These are phyloP conservation scores for Ulmus americana DNA, from an alignment of 331 rosid genomes.

Conservation along the genomic window DNA sequence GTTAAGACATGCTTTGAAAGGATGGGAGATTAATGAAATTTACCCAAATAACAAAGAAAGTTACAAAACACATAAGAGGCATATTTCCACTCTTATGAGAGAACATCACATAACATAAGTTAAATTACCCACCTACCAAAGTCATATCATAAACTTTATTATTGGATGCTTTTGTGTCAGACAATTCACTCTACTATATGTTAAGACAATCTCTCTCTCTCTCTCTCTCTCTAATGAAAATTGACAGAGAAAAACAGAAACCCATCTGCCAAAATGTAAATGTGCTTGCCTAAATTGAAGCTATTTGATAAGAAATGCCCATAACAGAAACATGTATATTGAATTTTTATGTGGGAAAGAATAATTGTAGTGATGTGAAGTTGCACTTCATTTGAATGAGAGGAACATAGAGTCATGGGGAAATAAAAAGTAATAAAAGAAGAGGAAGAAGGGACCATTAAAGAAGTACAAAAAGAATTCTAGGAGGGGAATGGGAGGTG, in stretches of 20 bases:
- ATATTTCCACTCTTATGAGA: not conserved
- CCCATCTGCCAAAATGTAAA: too few relatives aligned
- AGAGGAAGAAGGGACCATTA: not conserved
- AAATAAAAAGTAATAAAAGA: not conserved
- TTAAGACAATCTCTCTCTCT: not conserved
- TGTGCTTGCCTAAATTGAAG: not conserved
- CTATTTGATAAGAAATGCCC: not conserved
- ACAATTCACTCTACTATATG: not conserved
- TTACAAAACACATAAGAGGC: not conserved
- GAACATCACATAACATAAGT: not conserved
- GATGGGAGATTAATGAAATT: too few relatives aligned
- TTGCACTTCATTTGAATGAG: not conserved
- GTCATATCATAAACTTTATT: not conserved
- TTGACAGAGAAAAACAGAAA: too few relatives aligned
- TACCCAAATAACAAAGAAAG: not conserved
- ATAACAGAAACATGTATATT: too few relatives aligned
- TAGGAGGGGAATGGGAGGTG: not conserved
- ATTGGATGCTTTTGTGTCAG: not conserved
- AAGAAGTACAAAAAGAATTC: not conserved
- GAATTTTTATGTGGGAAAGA: too few relatives aligned
- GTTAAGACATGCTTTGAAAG: too few relatives aligned
- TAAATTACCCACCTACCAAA: constrained; percentile 9
- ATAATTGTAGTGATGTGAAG: not conserved
- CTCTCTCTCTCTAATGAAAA: too few relatives aligned
- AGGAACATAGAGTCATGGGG: not conserved